phyloP scores from a whole-genome alignment of 1,284 basidiomycete genomes.

The Entoloma clypeatum region DNA sequence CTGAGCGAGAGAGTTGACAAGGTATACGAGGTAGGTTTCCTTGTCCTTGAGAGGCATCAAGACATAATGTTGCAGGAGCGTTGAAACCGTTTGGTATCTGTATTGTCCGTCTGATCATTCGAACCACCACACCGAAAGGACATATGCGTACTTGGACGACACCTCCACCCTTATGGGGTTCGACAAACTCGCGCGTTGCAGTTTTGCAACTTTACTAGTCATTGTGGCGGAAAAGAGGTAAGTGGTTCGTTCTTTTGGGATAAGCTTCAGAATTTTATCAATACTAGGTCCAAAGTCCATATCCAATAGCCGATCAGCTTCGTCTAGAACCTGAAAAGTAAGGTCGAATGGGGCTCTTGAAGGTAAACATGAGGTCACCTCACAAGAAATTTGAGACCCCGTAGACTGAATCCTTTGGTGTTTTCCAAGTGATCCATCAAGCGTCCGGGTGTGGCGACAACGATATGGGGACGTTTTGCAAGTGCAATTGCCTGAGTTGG shows the following conservation, averaged over 20 bases:
- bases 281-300: slow-evolving; percentile 98
- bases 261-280: slow-evolving; percentile 94
- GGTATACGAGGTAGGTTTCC: slow-evolving; percentile 88
- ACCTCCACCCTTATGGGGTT: slow-evolving; percentile 97
- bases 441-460: slow-evolving; percentile 97
- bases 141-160: slow-evolving; percentile 77
- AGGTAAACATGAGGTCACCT: slow-evolving; percentile 23
- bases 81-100: slow-evolving; percentile 96
- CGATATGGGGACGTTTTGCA: slow-evolving; percentile 90
- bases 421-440: slow-evolving; percentile 96
- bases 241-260: slow-evolving; percentile 93
- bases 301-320: slow-evolving; percentile 95
- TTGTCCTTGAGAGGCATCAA: slow-evolving; percentile 93
- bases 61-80: slow-evolving; percentile 93
- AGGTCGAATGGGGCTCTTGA: slow-evolving; percentile 10
- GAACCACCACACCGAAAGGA: not conserved
- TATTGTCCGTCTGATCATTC: slow-evolving; percentile 8
- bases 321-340: slow-evolving; percentile 79
- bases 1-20: slow-evolving; percentile 86
- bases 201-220: slow-evolving; percentile 98
- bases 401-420: slow-evolving; percentile 95
- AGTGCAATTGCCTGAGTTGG: slow-evolving; percentile 92
- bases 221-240: slow-evolving; percentile 99
- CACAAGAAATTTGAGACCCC: slow-evolving; percentile 87
- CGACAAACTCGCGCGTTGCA: slow-evolving; percentile 92